Percentiles rank a stretch among this genome's conserved stretches.
phyloP scores from a whole-genome alignment of 1,284 basidiomycete species.

The Sanghuangporus baumii region DNA sequence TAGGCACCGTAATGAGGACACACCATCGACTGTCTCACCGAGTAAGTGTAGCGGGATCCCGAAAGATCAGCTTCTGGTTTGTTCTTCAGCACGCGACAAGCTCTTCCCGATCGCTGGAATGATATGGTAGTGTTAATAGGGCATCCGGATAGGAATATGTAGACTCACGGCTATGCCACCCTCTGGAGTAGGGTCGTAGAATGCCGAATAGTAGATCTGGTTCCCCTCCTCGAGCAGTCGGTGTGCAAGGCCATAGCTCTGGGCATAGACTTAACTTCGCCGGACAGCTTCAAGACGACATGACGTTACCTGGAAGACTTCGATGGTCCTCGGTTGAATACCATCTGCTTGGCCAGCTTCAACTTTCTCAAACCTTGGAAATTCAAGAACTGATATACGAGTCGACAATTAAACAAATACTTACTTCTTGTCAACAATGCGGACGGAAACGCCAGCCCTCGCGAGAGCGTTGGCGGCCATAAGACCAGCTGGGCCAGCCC shows the following conservation, averaged over 20 bases:
- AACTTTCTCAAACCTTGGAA: conserved; percentile 46
- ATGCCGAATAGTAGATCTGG: conserved; percentile 64
- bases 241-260: conserved; percentile 73
- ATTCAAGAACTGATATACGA: not conserved
- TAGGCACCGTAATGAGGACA: not conserved
- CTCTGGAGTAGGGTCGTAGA: conserved; percentile 58
- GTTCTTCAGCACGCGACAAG: conserved; percentile 49
- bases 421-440: conserved; percentile 65
- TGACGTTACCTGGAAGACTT: conserved; percentile 58
- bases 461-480: conserved; percentile 63
- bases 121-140: not conserved
- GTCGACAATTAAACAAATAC: conserved; percentile 17
- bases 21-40: not conserved
- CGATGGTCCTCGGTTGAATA: conserved; percentile 71
- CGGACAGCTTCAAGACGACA: not conserved
- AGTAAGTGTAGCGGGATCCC: conserved; percentile 2
- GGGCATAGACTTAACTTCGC: not conserved
- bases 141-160: not conserved
- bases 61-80: conserved; percentile 21
- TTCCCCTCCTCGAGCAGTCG: conserved; percentile 58
- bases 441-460: conserved; percentile 53
- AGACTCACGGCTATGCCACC: conserved; percentile 54
- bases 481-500: conserved; percentile 53
- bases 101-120: conserved; percentile 53
- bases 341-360: conserved; percentile 74